phyloP scores from a whole-genome alignment of 805 yeast species.

The Zygotorulaspora danielsina region DNA sequence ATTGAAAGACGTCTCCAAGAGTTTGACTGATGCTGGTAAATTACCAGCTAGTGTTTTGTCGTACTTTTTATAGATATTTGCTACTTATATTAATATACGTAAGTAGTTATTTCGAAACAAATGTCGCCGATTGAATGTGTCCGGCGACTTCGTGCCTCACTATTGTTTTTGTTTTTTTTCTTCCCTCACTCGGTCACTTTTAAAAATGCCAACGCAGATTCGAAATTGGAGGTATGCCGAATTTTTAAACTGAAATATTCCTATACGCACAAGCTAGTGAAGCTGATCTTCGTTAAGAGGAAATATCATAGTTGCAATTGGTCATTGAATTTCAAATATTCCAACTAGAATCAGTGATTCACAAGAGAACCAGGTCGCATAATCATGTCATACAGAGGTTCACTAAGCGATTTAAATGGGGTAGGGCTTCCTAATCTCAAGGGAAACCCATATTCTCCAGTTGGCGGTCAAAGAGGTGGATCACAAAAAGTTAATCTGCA shows the following conservation, averaged over 20 bases:
- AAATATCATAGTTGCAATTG: too few species aligned
- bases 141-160: too few species aligned
- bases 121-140: background rate
- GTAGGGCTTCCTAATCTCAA: constrained; percentile 17
- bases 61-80: constrained; percentile 42
- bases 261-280: too few species aligned
- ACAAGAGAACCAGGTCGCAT: too few species aligned
- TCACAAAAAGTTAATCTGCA: constrained; percentile 1
- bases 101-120: too few species aligned
- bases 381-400: constrained; percentile 27
- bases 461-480: constrained; percentile 6
- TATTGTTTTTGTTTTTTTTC: background rate
- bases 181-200: constrained; percentile 1
- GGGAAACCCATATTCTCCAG: constrained; percentile 12
- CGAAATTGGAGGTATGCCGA: background rate
- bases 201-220: background rate
- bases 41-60: constrained; percentile 50
- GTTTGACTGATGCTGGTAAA: constrained; percentile 50
- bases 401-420: constrained; percentile 18
- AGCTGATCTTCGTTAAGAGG: too few species aligned
- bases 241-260: too few species aligned
- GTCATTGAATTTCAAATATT: too few species aligned
- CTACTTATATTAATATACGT: too few species aligned
- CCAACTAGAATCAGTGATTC: too few species aligned
- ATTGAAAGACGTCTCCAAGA: constrained; percentile 52